Evolutionary conservation across 306 rosid species (phyloP), one percentile per base, ranked within the genome.

Genomic region (Vachellia collinsii): DNA sequence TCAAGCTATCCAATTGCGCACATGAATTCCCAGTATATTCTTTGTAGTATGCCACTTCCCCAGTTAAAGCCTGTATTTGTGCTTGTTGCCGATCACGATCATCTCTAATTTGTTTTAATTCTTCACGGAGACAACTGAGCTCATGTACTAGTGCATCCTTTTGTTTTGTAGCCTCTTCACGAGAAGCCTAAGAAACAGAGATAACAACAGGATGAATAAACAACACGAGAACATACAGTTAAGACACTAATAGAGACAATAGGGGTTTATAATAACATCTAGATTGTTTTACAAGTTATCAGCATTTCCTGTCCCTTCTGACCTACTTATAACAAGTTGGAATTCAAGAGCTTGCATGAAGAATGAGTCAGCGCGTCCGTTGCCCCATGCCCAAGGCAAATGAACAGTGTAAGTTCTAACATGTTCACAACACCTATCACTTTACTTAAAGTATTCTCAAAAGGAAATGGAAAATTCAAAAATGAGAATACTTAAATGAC

Each of bases 81-180:
- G 71, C 76, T 9, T 74, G 78, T 80, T 84, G 92, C 54, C 86
- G 86, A 82, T 91, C 94, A 22, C 98, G 99, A 36, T 93, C 98
- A 20, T 90, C 91, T 80, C 94, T 90, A 22, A 86, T 87, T 76
- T 95, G 95, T 47, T 95, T 92, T 47, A 95, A 83, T 59, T 95
- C 97, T 65, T 85, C 94, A 4, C 89, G 89, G 42, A 95, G 91
- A 78, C 94, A 88, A 83, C 77, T 87, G 64, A 94, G 87, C 73
- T 94, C 98, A 42, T 84, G 84, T 62, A 65, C 78, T 70, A 82
- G 77, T 11, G 72, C 50, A 53, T 88, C 92, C 63, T 89, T 95
- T 72, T 91, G 89, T 81, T 88, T 91, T 44, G 74, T 51, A 14
- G 88, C 88, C 72, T 93, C 97, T 20, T 87, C 88, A 19, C 78